phyloP scores from a whole-genome alignment of 2,329 filamentous ascomycete genomes.

The Aspergillus niger region DNA sequence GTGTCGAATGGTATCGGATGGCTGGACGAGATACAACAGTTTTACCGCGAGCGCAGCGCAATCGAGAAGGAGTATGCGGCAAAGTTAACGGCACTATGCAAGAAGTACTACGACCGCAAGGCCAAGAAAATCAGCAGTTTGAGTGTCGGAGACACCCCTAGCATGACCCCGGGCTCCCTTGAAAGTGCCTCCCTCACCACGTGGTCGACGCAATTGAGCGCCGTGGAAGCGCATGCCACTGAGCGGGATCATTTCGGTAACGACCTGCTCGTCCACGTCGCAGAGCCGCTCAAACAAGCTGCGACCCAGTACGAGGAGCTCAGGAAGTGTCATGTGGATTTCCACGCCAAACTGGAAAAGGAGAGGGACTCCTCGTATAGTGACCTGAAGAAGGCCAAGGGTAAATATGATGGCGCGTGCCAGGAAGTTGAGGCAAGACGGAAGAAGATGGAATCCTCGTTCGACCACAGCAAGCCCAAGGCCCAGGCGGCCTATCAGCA shows the following conservation, averaged over 20 bases:
- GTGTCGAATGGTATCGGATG: conserved; percentile 84
- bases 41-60: conserved; percentile 89
- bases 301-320: conserved; percentile 81
- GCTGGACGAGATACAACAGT: conserved; percentile 95
- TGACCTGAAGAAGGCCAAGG: conserved; percentile 86
- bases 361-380: conserved; percentile 82
- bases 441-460: conserved; percentile 93
- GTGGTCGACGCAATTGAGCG: conserved; percentile 91
- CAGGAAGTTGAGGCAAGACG: conserved; percentile 92
- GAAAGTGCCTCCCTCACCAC: conserved; percentile 96
- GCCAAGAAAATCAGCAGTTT: conserved; percentile 81
- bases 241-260: conserved; percentile 86
- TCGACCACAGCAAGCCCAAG: conserved; percentile 82
- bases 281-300: conserved; percentile 80
- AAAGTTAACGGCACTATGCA: conserved; percentile 83
- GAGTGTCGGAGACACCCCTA: conserved; percentile 90
- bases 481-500: conserved; percentile 90
- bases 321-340: conserved; percentile 86
- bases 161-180: conserved; percentile 90
- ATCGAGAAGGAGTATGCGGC: conserved; percentile 97
- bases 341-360: conserved; percentile 82
- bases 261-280: conserved; percentile 76
- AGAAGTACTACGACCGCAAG: conserved; percentile 98
- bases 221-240: conserved; percentile 80
- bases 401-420: conserved; percentile 88